These are phyloP conservation scores for Penicillium crystallinum DNA, from an alignment of 495 filamentous ascomycete species.

Conservation along the genomic window DNA sequence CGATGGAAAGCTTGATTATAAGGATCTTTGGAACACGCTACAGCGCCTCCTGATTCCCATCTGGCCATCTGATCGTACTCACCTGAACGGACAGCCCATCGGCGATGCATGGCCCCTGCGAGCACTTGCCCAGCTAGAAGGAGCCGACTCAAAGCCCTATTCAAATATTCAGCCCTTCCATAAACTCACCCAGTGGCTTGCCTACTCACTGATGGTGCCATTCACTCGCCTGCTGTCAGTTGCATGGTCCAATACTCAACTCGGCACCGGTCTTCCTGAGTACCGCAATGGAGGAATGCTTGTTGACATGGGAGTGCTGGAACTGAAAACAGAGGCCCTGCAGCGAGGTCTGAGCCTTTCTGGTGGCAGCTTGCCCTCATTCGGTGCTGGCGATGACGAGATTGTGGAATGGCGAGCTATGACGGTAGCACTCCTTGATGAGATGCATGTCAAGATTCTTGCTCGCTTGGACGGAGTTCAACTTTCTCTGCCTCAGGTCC, in stretches of 20 bases:
- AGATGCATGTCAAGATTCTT: slow-evolving; percentile 60
- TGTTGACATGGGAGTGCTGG: slow-evolving; percentile 75
- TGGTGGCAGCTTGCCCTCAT: slow-evolving; percentile 68
- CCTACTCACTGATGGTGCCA: slow-evolving; percentile 83
- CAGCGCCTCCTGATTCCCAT: slow-evolving; percentile 48
- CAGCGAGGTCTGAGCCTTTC: slow-evolving; percentile 43
- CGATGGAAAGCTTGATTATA: slow-evolving; percentile 24
- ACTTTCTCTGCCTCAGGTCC: slow-evolving; percentile 68
- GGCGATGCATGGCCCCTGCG: slow-evolving; percentile 54
- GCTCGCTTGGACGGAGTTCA: slow-evolving; percentile 50
- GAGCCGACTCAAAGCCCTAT: slow-evolving; percentile 6
- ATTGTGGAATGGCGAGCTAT: slow-evolving; percentile 84
- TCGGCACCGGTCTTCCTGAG: slow-evolving; percentile 80
- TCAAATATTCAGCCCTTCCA: slow-evolving; percentile 57
- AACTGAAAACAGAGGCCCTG: slow-evolving; percentile 60
- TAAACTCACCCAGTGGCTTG: slow-evolving; percentile 86
- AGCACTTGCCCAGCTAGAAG: slow-evolving; percentile 13
- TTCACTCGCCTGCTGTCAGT: slow-evolving; percentile 73
- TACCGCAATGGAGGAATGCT: slow-evolving; percentile 85
- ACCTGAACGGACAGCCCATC: slow-evolving; percentile 45
- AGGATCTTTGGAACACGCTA: slow-evolving; percentile 43
- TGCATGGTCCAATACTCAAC: slow-evolving; percentile 69
- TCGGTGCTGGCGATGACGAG: slow-evolving; percentile 73
- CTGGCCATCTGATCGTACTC: slow-evolving; percentile 52
- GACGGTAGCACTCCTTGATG: slow-evolving; percentile 79